Evolutionary conservation across 2,329 filamentous ascomycete genomes (phyloP).

Genomic region (Trichophyton rubrum): DNA sequence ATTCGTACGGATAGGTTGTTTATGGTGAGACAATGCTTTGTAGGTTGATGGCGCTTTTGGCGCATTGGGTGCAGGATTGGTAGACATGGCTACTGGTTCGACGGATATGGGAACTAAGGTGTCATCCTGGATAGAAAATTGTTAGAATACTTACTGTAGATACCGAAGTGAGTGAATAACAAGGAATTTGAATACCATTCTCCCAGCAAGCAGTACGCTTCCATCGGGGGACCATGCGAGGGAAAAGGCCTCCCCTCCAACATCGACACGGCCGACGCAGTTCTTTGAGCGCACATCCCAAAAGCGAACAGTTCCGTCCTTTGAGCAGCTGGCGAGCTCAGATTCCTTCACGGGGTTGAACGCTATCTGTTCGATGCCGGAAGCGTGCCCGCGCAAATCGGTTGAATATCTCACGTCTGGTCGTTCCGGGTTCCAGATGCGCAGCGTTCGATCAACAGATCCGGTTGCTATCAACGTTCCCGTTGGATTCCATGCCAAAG

Average conservation of each 20-base stretch:
- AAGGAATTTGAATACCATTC: constrained; percentile 27
- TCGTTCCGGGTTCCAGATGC: constrained; percentile 70
- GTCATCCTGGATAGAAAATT: constrained; percentile 29
- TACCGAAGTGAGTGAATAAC: not conserved
- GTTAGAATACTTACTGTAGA: constrained; percentile 2
- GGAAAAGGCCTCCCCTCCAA: constrained; percentile 40
- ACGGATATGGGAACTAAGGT: constrained; percentile 36
- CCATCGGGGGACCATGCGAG: constrained; percentile 39
- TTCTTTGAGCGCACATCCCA: constrained; percentile 40
- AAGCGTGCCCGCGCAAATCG: constrained; percentile 37
- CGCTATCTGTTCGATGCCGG: constrained; percentile 36
- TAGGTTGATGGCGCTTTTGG: constrained; percentile 20
- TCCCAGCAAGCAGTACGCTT: constrained; percentile 34
- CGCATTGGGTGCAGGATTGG: constrained; percentile 14
- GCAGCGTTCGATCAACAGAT: constrained; percentile 72
- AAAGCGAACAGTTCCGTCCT: constrained; percentile 38
- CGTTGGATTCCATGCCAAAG: constrained; percentile 79
- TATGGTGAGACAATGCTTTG: constrained; percentile 31
- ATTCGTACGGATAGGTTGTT: constrained; percentile 37
- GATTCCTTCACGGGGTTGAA: constrained; percentile 40
- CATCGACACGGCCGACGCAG: constrained; percentile 35
- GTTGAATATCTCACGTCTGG: constrained; percentile 36
- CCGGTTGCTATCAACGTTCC: constrained; percentile 77
- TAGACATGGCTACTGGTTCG: constrained; percentile 28
- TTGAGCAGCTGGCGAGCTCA: constrained; percentile 38